These are phyloP conservation scores for Ophiosphaerella herpotricha DNA, from an alignment of 2,329 filamentous ascomycete species.

Conservation along the genomic window DNA sequence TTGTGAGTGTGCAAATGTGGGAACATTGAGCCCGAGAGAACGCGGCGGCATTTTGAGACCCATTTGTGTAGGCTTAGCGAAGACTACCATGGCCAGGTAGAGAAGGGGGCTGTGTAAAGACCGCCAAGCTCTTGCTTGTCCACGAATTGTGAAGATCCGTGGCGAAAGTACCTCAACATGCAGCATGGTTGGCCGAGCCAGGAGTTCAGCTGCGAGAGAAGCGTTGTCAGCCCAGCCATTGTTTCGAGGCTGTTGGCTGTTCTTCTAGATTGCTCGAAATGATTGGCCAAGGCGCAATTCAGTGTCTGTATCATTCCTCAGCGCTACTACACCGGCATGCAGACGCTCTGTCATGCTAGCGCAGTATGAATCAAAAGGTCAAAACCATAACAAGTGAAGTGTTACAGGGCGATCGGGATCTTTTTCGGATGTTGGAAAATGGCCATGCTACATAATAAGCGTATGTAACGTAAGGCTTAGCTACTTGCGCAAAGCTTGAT, in stretches of 20 bases:
- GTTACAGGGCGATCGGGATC: neutral
- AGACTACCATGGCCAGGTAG: slow-evolving; percentile 13
- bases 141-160: slow-evolving; percentile 13
- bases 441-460: neutral
- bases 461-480: neutral
- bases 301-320: too few species aligned
- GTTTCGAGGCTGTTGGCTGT: too few species aligned
- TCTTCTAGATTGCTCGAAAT: too few species aligned
- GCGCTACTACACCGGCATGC: neutral
- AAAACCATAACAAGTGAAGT: neutral
- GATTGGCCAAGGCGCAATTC: too few species aligned
- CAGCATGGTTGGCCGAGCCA: neutral
- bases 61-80: slow-evolving; percentile 14
- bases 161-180: neutral
- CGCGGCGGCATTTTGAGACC: slow-evolving; percentile 22
- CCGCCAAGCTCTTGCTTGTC: slow-evolving; percentile 9
- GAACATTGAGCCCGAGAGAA: neutral
- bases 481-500: neutral
- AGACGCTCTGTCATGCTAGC: neutral
- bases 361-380: too few species aligned
- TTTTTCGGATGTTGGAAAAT: neutral
- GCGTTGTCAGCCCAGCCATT: too few species aligned
- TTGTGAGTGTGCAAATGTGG: slow-evolving; percentile 6
- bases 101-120: slow-evolving; percentile 24
- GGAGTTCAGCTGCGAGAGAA: too few species aligned